These are phyloP conservation scores for Physcia stellaris DNA, from an alignment of 495 filamentous ascomycete genomes.

Conservation along the genomic window DNA sequence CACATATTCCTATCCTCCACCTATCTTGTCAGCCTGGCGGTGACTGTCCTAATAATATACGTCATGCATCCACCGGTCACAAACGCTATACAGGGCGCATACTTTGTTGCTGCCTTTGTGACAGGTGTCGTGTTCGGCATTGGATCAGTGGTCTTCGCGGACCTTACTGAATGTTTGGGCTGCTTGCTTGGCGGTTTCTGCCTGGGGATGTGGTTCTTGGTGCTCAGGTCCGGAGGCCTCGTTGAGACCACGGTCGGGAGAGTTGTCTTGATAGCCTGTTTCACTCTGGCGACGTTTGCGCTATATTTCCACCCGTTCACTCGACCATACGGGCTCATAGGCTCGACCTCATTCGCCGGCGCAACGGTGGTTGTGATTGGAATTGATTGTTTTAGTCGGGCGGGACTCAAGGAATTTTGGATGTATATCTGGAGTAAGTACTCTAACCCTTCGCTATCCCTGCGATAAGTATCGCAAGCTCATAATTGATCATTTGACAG, in stretches of 20 bases:
- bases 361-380: conserved; percentile 67
- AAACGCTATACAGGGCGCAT: conserved; percentile 72
- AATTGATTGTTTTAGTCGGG: conserved; percentile 81
- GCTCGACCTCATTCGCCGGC: conserved; percentile 63
- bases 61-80: conserved; percentile 72
- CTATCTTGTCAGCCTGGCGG: conserved; percentile 56
- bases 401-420: conserved; percentile 93
- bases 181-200: conserved; percentile 83
- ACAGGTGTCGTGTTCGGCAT: conserved; percentile 68
- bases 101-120: conserved; percentile 65
- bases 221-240: conserved; percentile 63
- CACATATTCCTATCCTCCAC: conserved; percentile 72
- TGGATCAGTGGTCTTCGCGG: conserved; percentile 63
- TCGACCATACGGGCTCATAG: conserved; percentile 62
- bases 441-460: neutral
- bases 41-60: conserved; percentile 77
- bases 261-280: conserved; percentile 59
- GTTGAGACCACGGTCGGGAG: conserved; percentile 46
- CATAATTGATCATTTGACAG: conserved; percentile 19
- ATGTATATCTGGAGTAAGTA: conserved; percentile 74
- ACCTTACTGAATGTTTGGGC: conserved; percentile 75
- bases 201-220: conserved; percentile 81
- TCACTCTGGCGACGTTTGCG: conserved; percentile 51
- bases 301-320: conserved; percentile 72
- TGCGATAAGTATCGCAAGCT: neutral